A percentile compares a stretch with the other conserved stretches of the same genome.
Evolutionary conservation across 2,329 filamentous ascomycete species (phyloP).

Genomic region (Thielaviopsis punctulata): DNA sequence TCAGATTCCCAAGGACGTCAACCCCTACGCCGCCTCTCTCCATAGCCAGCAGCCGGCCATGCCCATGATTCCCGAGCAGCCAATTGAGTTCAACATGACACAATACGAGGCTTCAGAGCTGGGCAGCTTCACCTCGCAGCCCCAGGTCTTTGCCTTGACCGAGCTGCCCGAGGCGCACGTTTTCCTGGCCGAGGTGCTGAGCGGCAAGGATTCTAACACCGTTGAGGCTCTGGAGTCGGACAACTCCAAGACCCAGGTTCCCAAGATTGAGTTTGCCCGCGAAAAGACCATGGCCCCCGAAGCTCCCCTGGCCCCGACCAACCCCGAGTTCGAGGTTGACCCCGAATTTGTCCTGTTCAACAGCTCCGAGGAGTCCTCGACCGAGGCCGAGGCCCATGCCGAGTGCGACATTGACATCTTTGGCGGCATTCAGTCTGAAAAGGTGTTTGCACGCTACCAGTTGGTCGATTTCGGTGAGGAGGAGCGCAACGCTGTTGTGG

Average conservation of each 20-base stretch:
- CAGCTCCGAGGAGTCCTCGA: constrained; percentile 20
- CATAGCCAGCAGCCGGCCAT: constrained; percentile 54
- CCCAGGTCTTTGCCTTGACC: constrained; percentile 57
- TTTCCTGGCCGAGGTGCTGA: constrained; percentile 44
- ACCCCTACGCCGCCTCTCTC: constrained; percentile 38
- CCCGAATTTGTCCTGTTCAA: constrained; percentile 44
- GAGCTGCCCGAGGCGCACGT: constrained; percentile 50
- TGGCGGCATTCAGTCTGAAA: constrained; percentile 42
- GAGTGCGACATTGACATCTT: constrained; percentile 32
- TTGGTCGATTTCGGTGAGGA: constrained; percentile 43
- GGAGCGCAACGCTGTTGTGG: constrained; percentile 25
- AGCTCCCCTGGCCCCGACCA: constrained; percentile 18
- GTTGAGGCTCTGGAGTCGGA: constrained; percentile 27
- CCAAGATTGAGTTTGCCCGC: constrained; percentile 31
- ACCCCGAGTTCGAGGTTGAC: constrained; percentile 45
- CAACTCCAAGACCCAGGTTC: constrained; percentile 39
- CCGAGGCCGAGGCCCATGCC: constrained; percentile 14
- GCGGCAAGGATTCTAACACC: constrained; percentile 49
- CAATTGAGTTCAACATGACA: constrained; percentile 59
- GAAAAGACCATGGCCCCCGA: constrained; percentile 20
- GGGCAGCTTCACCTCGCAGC: constrained; percentile 41
- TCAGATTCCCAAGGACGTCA: constrained; percentile 47
- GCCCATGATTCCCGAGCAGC: constrained; percentile 67
- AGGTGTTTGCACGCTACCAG: constrained; percentile 43
- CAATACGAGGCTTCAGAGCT: constrained; percentile 30